These are phyloP conservation scores for Themeda triandra DNA, from an alignment of 176 grass and related monocot species.

Conservation along the genomic window DNA sequence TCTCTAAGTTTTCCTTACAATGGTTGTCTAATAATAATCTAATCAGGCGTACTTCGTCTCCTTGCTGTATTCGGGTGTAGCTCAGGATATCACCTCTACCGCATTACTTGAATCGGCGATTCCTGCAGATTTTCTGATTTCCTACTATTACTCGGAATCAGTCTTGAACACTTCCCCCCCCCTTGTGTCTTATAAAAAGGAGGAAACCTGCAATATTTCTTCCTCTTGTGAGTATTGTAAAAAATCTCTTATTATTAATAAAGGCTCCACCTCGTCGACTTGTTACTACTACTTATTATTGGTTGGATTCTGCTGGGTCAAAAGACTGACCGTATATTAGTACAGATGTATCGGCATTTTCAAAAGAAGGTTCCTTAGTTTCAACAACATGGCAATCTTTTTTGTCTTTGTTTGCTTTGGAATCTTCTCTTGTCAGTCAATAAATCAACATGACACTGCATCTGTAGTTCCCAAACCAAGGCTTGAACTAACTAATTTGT, in stretches of 20 bases:
- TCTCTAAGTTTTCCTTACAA: not conserved
- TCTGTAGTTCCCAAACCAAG: not conserved
- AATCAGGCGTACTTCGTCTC: not conserved
- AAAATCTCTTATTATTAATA: not conserved
- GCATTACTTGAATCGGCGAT: not conserved
- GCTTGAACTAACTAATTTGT: not conserved
- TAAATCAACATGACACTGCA: not conserved
- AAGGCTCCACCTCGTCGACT: not conserved
- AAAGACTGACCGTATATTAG: not conserved
- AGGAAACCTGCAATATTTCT: not conserved
- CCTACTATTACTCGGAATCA: too few species aligned
- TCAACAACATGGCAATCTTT: not conserved
- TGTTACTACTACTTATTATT: not conserved
- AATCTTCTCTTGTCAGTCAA: conserved; percentile 22
- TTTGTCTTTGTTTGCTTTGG: conserved; percentile 27
- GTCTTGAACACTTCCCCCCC: too few species aligned
- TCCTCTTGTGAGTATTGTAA: not conserved
- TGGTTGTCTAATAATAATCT: too few species aligned
- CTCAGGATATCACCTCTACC: not conserved
- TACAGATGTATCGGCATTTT: too few species aligned
- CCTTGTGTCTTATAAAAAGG: not conserved
- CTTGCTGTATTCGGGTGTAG: not conserved
- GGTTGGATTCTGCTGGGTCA: not conserved
- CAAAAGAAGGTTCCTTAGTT: conserved; percentile 31
- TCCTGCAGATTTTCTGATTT: not conserved